These are phyloP conservation scores for Geotrichum siamense DNA, from an alignment of 1,139 yeast species.

Conservation along the genomic window DNA sequence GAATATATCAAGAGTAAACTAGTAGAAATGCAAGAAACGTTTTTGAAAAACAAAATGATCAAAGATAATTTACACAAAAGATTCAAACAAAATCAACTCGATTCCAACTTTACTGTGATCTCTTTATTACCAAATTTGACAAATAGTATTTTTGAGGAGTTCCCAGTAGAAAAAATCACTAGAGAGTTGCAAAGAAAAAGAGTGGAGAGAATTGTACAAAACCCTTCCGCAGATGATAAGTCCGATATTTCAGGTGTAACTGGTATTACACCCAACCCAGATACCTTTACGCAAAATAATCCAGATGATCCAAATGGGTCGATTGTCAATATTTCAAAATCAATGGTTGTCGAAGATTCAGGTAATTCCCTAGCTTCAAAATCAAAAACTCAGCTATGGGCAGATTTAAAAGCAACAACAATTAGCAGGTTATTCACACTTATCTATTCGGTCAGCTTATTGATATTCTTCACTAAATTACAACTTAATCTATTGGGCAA, in stretches of 20 bases:
- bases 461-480: slow-evolving; percentile 69
- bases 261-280: slow-evolving; percentile 25
- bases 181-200: slow-evolving; percentile 61
- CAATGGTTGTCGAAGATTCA: not conserved
- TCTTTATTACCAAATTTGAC: slow-evolving; percentile 76
- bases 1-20: slow-evolving; percentile 55
- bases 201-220: slow-evolving; percentile 30
- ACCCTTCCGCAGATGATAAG: slow-evolving; percentile 17
- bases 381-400: slow-evolving; percentile 76
- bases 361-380: too few species aligned
- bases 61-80: slow-evolving; percentile 51
- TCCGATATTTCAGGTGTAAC: slow-evolving; percentile 32
- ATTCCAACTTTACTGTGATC: slow-evolving; percentile 76
- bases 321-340: slow-evolving; percentile 19
- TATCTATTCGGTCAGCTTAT: slow-evolving; percentile 59
- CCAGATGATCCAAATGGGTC: slow-evolving; percentile 7
- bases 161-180: slow-evolving; percentile 70
- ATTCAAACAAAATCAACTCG: slow-evolving; percentile 87
- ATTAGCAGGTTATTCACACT: slow-evolving; percentile 68
- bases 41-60: slow-evolving; percentile 68
- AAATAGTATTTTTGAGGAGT: slow-evolving; percentile 51
- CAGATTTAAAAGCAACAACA: slow-evolving; percentile 64
- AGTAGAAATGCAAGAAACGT: slow-evolving; percentile 56
- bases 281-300: slow-evolving; percentile 11
- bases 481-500: slow-evolving; percentile 87